phyloP scores from a whole-genome alignment of 1,139 yeast species.

The Debaryomyces nepalensis region DNA sequence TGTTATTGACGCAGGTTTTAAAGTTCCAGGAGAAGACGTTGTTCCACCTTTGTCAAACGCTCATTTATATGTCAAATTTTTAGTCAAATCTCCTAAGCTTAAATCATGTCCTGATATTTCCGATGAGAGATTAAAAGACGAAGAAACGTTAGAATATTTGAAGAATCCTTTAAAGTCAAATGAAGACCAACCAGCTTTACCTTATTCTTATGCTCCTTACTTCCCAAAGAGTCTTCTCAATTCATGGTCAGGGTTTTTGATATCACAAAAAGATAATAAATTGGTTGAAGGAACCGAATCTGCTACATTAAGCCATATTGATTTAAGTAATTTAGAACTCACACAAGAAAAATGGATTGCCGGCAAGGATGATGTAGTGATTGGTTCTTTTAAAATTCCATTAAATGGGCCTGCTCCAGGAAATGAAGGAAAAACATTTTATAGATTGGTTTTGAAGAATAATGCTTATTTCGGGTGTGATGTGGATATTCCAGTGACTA shows the following conservation, averaged over 20 bases:
- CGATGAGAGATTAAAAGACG: constrained; percentile 41
- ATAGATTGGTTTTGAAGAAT: constrained; percentile 66
- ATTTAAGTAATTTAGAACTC: constrained; percentile 59
- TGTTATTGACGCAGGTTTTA: constrained; percentile 71
- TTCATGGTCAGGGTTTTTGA: constrained; percentile 71
- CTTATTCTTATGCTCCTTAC: constrained; percentile 69
- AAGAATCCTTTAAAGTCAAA: constrained; percentile 74
- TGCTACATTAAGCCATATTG: constrained; percentile 55
- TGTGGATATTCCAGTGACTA: constrained; percentile 64
- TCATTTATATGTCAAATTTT: constrained; percentile 74
- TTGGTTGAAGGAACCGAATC: constrained; percentile 68
- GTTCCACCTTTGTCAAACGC: constrained; percentile 79
- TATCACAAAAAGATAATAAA: constrained; percentile 76
- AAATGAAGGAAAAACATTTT: constrained; percentile 61
- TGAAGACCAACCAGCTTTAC: constrained; percentile 66
- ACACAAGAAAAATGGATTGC: constrained; percentile 52
- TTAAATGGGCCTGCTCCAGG: constrained; percentile 75
- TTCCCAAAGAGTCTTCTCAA: constrained; percentile 63
- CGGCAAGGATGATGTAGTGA: constrained; percentile 50
- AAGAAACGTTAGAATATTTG: constrained; percentile 65
- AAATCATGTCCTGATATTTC: constrained; percentile 59
- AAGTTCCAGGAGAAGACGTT: constrained; percentile 83
- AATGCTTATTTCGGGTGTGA: constrained; percentile 75
- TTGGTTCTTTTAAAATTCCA: constrained; percentile 77
- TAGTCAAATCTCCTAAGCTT: constrained; percentile 72